A percentile compares a stretch with the other conserved stretches of the same genome.
Conservation (phyloP, 2,329 filamentous ascomycete genomes). For the Fusarium mundagurra region DNA sequence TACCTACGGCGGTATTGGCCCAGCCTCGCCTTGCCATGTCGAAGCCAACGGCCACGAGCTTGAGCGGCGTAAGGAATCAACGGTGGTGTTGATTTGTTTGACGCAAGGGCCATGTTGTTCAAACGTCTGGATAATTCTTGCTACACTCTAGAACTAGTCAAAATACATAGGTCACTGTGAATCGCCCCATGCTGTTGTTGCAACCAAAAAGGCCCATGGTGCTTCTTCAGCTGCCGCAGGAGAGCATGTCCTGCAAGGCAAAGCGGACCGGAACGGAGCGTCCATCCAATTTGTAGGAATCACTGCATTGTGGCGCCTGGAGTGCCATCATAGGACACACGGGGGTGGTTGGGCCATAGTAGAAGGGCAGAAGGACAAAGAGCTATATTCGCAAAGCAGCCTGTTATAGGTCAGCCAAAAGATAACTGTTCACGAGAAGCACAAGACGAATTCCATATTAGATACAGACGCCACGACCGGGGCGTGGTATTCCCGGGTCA, state of each 20-base stretch:
- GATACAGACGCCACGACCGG: not conserved
- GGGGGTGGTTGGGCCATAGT: not conserved
- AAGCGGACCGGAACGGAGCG: conserved; percentile 4
- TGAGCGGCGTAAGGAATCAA: not conserved
- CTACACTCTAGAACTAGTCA: not conserved
- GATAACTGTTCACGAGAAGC: not conserved
- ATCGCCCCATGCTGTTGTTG: not conserved
- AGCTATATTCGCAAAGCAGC: conserved; percentile 2
- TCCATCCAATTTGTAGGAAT: not conserved
- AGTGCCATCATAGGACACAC: not conserved
- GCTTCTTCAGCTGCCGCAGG: not conserved
- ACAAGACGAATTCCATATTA: not conserved
- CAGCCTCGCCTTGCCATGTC: not conserved
- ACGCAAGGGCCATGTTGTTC: not conserved
- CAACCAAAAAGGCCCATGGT: not conserved
- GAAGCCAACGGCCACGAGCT: conserved; percentile 2
- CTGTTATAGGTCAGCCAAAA: conserved; percentile 9
- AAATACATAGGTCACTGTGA: not conserved
- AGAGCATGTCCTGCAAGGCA: not conserved
- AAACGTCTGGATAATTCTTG: not conserved
- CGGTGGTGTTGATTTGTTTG: not conserved
- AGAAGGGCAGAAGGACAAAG: not conserved
- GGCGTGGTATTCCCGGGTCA: conserved; percentile 5
- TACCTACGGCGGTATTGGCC: not conserved
- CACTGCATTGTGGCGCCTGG: not conserved